A percentile compares a stretch with the other conserved stretches of the same genome.
These are phyloP conservation scores for Thielaviopsis punctulata DNA, from an alignment of 2,329 filamentous ascomycete species.

Conservation along the genomic window DNA sequence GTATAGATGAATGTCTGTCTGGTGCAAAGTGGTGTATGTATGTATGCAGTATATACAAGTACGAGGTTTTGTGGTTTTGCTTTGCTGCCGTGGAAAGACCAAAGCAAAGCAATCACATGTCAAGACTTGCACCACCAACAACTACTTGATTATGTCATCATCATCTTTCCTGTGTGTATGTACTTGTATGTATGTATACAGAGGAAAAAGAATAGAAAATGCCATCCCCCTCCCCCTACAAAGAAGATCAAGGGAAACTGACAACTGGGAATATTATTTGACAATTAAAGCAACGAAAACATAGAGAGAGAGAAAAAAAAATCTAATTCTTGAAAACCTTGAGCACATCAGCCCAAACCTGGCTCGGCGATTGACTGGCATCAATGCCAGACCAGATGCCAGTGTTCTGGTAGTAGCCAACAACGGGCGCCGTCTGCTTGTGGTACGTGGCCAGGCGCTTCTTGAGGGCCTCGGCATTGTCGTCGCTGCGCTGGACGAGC, in stretches of 20 bases:
- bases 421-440: constrained; percentile 79
- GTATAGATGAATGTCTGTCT: too few relatives aligned
- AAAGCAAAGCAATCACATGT: too few relatives aligned
- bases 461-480: constrained; percentile 90
- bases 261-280: neutral
- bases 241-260: neutral
- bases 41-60: too few relatives aligned
- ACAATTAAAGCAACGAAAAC: neutral
- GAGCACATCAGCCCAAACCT: constrained; percentile 88
- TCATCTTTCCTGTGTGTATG: too few relatives aligned
- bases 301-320: neutral
- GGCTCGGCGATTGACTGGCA: constrained; percentile 84
- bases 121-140: too few relatives aligned
- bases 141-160: too few relatives aligned
- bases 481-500: constrained; percentile 86
- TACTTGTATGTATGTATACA: too few relatives aligned
- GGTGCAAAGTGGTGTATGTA: too few relatives aligned
- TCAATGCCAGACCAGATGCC: constrained; percentile 95
- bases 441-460: constrained; percentile 92
- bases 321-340: constrained; percentile 50
- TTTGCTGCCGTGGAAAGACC: too few relatives aligned
- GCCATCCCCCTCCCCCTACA: too few relatives aligned
- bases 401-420: constrained; percentile 90
- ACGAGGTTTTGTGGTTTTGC: too few relatives aligned
- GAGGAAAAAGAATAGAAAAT: too few relatives aligned